These are phyloP conservation scores for Spencermartinsiella europaea DNA, from an alignment of 805 yeast genomes.

Conservation along the genomic window DNA sequence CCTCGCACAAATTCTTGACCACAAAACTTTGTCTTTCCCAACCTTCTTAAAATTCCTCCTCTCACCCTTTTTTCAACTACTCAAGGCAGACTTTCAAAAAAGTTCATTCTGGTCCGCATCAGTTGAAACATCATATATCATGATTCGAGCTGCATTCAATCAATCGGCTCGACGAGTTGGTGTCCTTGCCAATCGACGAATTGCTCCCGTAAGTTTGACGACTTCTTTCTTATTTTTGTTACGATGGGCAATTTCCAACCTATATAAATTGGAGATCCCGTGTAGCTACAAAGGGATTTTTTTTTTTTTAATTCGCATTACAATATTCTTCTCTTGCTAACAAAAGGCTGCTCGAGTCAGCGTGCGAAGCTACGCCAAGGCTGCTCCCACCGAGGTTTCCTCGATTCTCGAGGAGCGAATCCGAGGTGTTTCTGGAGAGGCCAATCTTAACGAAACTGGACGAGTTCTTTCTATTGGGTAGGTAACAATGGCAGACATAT, in stretches of 20 bases:
- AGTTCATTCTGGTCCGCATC: not conserved
- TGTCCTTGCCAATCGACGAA: conserved; percentile 31
- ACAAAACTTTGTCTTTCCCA: not conserved
- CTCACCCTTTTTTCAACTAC: not conserved
- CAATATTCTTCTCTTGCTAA: too few relatives aligned
- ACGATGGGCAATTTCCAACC: not conserved
- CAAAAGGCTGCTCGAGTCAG: not conserved
- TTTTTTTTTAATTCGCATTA: too few relatives aligned
- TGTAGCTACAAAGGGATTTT: too few relatives aligned
- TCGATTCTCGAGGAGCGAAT: conserved; percentile 98
- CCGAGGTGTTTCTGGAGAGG: conserved; percentile 97
- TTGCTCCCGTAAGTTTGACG: conserved; percentile 26
- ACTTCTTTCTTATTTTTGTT: conserved; percentile 2
- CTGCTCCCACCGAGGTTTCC: conserved; percentile 99
- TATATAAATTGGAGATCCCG: too few relatives aligned
- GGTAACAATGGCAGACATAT: conserved; percentile 41
- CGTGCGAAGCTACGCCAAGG: conserved; percentile 81
- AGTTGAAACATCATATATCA: conserved; percentile 7
- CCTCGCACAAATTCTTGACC: not conserved
- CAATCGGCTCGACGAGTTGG: conserved; percentile 36
- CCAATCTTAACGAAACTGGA: conserved; percentile 98
- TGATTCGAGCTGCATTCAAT: conserved; percentile 39
- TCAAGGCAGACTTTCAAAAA: not conserved
- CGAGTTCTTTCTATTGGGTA: conserved; percentile 97
- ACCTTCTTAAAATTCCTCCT: not conserved